Base-by-base conservation (phyloP, 2,329 filamentous ascomycete genomes). In the Talaromyces funiculosus region DNA sequence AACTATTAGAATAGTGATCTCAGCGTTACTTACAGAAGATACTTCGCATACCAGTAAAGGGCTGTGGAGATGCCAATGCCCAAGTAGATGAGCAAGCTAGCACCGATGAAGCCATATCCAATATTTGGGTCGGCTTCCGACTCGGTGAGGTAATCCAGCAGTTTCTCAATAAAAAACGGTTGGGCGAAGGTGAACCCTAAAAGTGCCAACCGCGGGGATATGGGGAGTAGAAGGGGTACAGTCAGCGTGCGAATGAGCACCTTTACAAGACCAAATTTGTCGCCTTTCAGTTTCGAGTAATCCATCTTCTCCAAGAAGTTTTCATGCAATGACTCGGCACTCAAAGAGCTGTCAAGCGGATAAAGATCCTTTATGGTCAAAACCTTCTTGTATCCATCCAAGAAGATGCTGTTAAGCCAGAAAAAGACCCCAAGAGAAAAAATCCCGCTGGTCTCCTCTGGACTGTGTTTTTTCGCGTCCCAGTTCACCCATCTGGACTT, bases 391-490 rank as follows among this genome's bases (percentile, higher is more conserved):
- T 76, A 81, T 1, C 81, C 80, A n/a, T 70, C 69, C 16, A 73
- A 70, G 24, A 84, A 75, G 3, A 83, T 65, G 1, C 72, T 71
- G 43, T 76, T 78, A 35, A 81, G 69, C 80, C 81, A 83, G 68
- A 73, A 78, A 63, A 82, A 82, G 22, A 79, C 65, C 1, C 70
- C 71, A 12, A 72, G 70, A 45, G 68, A 78, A 65, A 78, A 76
- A 20, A 79, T 65, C 7, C 80, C 75, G 61, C 77, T 78, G 10
- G 77, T 80, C 24, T 75, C 75, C 65, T 84, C 80, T 0, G 70
- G 73, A 1, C 79, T 78, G 22, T 69, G 69, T 7, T 74, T 64
- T 7, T 64, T 64, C 16, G 68, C 64, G 70, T 78, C 3, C 83
- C 70, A 61, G 82, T 78, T 4, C 78, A 82, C 68, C 6, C 79